Conservation (phyloP, 169 alveolate genomes). For the Cryptosporidium sp. region DNA sequence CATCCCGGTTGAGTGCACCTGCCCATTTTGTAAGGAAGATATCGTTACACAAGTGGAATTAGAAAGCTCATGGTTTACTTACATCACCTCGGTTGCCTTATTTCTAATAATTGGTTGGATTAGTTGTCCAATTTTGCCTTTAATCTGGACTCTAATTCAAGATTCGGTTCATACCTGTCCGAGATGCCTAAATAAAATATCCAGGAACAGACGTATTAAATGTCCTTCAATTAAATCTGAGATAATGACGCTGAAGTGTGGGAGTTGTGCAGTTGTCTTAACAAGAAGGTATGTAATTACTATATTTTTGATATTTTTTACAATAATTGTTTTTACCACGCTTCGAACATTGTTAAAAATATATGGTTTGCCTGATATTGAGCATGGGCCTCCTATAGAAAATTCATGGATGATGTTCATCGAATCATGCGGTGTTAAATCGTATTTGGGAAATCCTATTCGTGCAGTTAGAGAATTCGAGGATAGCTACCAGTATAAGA, state of each 20-base stretch:
- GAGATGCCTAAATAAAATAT: constrained; percentile 73
- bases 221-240: constrained; percentile 76
- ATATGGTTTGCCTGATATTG: constrained; percentile 73
- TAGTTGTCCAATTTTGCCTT: constrained; percentile 68
- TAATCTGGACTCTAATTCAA: constrained; percentile 76
- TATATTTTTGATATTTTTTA: constrained; percentile 23
- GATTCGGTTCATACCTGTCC: constrained; percentile 78
- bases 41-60: constrained; percentile 75
- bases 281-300: constrained; percentile 64
- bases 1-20: constrained; percentile 74
- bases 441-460: constrained; percentile 76
- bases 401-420: constrained; percentile 75
- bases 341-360: constrained; percentile 43
- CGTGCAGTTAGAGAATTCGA: constrained; percentile 75
- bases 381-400: constrained; percentile 75
- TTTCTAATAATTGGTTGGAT: constrained; percentile 71
- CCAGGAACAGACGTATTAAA: constrained; percentile 63
- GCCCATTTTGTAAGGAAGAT: constrained; percentile 77
- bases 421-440: constrained; percentile 70
- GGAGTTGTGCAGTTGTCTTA: constrained; percentile 77
- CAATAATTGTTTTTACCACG: constrained; percentile 46
- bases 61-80: constrained; percentile 74
- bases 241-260: constrained; percentile 73
- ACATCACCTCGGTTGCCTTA: constrained; percentile 51
- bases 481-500: constrained; percentile 66